Evolutionary conservation across 2,329 filamentous ascomycete genomes (phyloP).

Genomic region (Phialocephala sp.): DNA sequence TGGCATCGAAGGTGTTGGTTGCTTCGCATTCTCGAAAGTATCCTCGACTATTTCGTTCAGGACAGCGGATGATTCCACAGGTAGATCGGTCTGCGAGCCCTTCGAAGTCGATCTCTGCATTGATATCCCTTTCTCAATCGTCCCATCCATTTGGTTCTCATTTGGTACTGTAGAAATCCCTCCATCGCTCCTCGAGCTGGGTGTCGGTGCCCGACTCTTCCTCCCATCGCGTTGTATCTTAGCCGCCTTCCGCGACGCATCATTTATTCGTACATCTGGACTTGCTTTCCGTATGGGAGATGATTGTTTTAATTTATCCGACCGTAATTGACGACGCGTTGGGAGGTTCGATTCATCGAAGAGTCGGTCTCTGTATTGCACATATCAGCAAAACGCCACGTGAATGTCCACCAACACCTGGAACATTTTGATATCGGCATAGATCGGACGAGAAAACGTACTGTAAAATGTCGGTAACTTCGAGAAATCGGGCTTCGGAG

Average conservation of each 20-base stretch:
- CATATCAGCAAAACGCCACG: conserved; percentile 38
- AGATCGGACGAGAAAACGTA: conserved; percentile 50
- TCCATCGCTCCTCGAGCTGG: conserved; percentile 32
- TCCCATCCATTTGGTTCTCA: conserved; percentile 20
- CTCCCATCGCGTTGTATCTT: conserved; percentile 37
- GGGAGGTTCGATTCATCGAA: conserved; percentile 61
- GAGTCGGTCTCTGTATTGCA: conserved; percentile 49
- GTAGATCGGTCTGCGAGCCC: conserved; percentile 41
- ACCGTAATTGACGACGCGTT: conserved; percentile 51
- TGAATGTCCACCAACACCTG: conserved; percentile 27
- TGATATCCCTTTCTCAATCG: conserved; percentile 22
- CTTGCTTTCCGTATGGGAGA: conserved; percentile 37
- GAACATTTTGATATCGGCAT: conserved; percentile 25
- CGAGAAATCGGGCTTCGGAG: conserved; percentile 61
- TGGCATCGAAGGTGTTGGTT: conserved; percentile 22
- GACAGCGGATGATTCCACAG: conserved; percentile 32
- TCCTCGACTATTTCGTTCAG: conserved; percentile 36
- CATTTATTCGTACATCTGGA: conserved; percentile 30
- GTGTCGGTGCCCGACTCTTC: conserved; percentile 37
- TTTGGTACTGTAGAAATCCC: conserved; percentile 23
- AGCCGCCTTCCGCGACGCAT: conserved; percentile 31
- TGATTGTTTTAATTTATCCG: conserved; percentile 51
- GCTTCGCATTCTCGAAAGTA: conserved; percentile 32
- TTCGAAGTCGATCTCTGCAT: conserved; percentile 40
- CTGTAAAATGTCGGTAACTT: conserved; percentile 64